phyloP scores from a whole-genome alignment of 1,139 yeast genomes.

The Yamadazyma sp. region DNA sequence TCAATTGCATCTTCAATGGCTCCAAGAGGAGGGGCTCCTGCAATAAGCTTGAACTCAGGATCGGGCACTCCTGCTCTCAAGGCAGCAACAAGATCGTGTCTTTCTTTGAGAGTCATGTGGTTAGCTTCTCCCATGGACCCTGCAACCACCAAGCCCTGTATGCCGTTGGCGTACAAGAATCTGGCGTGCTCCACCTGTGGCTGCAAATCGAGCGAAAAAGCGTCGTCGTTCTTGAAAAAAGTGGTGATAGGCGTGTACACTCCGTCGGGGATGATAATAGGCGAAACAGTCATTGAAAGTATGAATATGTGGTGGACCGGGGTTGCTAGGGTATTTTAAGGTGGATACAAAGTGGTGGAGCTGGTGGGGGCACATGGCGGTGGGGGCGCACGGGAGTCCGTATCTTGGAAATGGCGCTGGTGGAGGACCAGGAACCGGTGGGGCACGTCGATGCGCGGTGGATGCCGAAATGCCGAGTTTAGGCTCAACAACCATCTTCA shows the following conservation, averaged over 20 bases:
- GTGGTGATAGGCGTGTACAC: slow-evolving; percentile 52
- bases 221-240: slow-evolving; percentile 41
- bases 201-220: slow-evolving; percentile 38
- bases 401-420: too few relatives aligned
- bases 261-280: slow-evolving; percentile 23
- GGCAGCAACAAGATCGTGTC: slow-evolving; percentile 23
- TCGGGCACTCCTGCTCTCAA: slow-evolving; percentile 28
- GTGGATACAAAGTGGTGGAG: neutral
- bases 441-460: too few relatives aligned
- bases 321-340: neutral
- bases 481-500: neutral
- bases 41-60: slow-evolving; percentile 26
- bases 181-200: slow-evolving; percentile 44
- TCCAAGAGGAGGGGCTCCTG: slow-evolving; percentile 35
- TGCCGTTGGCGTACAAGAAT: slow-evolving; percentile 39
- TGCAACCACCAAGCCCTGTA: slow-evolving; percentile 45
- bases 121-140: slow-evolving; percentile 50
- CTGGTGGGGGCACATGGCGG: neutral
- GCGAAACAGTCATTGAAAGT: slow-evolving; percentile 13
- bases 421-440: too few relatives aligned
- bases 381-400: too few relatives aligned
- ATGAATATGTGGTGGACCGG: neutral
- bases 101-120: slow-evolving; percentile 34
- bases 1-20: slow-evolving; percentile 28
- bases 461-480: too few relatives aligned